A percentile compares a stretch with the other conserved stretches of the same genome.
These are phyloP conservation scores for Chrysosporium keratinophilum DNA, from an alignment of 2,329 filamentous ascomycete genomes.

Conservation along the genomic window DNA sequence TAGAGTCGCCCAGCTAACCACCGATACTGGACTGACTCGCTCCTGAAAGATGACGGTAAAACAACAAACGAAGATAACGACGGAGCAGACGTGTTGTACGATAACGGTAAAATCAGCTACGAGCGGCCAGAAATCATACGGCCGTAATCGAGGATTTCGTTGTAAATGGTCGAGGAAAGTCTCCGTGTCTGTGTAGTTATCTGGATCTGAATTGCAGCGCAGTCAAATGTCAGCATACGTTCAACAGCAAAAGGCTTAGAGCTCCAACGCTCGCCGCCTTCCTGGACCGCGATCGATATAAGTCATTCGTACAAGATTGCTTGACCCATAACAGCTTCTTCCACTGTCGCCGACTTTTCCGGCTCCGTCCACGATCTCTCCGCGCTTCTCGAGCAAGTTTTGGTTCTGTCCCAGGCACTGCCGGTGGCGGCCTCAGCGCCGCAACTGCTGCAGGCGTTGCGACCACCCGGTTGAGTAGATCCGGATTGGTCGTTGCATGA, in stretches of 20 bases:
- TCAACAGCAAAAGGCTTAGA: background rate
- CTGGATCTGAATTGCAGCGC: constrained; percentile 56
- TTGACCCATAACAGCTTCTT: constrained; percentile 98
- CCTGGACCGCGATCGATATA: constrained; percentile 34
- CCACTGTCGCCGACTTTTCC: constrained; percentile 63
- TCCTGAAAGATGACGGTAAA: constrained; percentile 85
- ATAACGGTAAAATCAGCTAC: constrained; percentile 94
- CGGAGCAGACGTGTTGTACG: constrained; percentile 90
- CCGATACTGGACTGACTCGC: constrained; percentile 76
- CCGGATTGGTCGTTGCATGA: constrained; percentile 28
- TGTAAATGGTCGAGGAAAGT: constrained; percentile 95
- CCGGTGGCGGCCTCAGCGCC: constrained; percentile 34
- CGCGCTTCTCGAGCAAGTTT: constrained; percentile 35
- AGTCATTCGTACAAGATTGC: constrained; percentile 61
- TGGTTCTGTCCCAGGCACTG: constrained; percentile 29
- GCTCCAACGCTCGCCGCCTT: no score
- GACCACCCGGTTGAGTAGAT: constrained; percentile 31
- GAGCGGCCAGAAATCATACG: constrained; percentile 96
- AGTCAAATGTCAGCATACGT: background rate
- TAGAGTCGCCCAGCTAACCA: constrained; percentile 74
- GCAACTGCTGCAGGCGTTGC: constrained; percentile 34
- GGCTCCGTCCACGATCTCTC: constrained; percentile 48
- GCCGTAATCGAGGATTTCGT: constrained; percentile 81
- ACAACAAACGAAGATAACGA: constrained; percentile 87
- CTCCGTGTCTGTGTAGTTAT: constrained; percentile 95